A percentile compares a stretch with the other conserved stretches of the same genome.
Evolutionary conservation across 257 asterid genomes (phyloP).

Genomic region (Hygrophila difformis): DNA sequence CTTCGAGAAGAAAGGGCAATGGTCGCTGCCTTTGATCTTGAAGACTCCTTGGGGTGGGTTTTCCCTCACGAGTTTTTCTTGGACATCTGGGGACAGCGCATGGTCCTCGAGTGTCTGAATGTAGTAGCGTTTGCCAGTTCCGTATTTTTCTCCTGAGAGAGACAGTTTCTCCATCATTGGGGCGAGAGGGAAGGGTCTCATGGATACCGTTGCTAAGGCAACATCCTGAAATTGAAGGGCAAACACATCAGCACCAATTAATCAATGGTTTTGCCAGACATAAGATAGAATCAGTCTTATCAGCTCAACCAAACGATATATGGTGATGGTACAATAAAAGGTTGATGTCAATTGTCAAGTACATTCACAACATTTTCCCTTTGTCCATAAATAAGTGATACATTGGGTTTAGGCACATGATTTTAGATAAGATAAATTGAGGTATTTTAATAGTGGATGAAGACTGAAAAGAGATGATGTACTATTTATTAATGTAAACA

Average conservation of each 20-base stretch:
- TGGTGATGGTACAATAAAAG: too few relatives aligned
- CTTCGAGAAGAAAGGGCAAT: constrained; percentile 97
- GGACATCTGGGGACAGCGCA: constrained; percentile 88
- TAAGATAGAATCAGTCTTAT: too few relatives aligned
- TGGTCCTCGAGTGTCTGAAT: constrained; percentile 80
- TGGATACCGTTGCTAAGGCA: constrained; percentile 88
- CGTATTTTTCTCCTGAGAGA: constrained; percentile 66
- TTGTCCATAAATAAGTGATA: too few relatives aligned
- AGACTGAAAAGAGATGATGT: too few relatives aligned
- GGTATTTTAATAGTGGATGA: too few relatives aligned
- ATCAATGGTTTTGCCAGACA: too few relatives aligned
- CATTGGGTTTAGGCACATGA: too few relatives aligned
- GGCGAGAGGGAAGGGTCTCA: constrained; percentile 80
- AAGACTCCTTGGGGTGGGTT: constrained; percentile 93
- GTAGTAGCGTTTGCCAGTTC: constrained; percentile 66
- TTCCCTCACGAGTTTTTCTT: constrained; percentile 90
- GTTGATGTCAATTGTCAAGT: too few relatives aligned
- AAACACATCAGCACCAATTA: neutral
- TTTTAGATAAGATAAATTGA: too few relatives aligned
- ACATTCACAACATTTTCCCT: too few relatives aligned
- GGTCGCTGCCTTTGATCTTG: constrained; percentile 97
- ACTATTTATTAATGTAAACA: too few relatives aligned
- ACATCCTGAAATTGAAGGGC: constrained; percentile 47
- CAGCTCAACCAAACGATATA: too few relatives aligned
- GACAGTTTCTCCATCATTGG: constrained; percentile 84